Evolutionary conservation across 805 yeast genomes (phyloP).

Genomic region (Saturnispora serradocipensis): DNA sequence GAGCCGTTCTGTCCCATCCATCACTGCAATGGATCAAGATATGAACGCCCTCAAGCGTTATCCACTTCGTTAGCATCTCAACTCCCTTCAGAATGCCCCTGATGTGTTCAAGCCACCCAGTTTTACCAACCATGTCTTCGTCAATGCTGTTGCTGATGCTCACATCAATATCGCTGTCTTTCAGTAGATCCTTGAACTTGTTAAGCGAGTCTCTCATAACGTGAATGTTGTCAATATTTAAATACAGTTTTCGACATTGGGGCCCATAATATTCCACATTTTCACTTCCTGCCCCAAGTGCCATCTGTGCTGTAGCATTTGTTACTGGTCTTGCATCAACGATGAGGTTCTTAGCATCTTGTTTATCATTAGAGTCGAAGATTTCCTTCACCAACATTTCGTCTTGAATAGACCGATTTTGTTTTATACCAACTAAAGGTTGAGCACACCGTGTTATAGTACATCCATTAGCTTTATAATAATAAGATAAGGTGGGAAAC

Average conservation of each 20-base stretch:
- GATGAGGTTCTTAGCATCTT: conserved; percentile 41
- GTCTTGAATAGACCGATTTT: conserved; percentile 83
- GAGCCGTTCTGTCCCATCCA: conserved; percentile 98
- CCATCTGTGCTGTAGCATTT: conserved; percentile 94
- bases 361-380: conserved; percentile 47
- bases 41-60: conserved; percentile 75
- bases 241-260: conserved; percentile 47
- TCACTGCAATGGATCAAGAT: conserved; percentile 90
- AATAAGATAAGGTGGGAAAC: conserved; percentile 75
- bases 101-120: conserved; percentile 74
- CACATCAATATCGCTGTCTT: conserved; percentile 64
- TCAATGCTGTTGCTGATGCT: conserved; percentile 34
- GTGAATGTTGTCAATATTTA: conserved; percentile 93
- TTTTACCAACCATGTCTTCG: conserved; percentile 48
- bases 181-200: conserved; percentile 51
- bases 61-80: conserved; percentile 69
- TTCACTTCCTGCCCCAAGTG: conserved; percentile 97
- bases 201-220: conserved; percentile 81
- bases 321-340: conserved; percentile 91
- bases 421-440: conserved; percentile 86
- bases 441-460: conserved; percentile 86
- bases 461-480: conserved; percentile 58
- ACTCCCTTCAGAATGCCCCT: conserved; percentile 63
- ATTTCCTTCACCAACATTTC: conserved; percentile 72
- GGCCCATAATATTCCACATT: conserved; percentile 75